These are phyloP conservation scores for Suillus occidentalis DNA, from an alignment of 768 basidiomycete genomes.

Conservation along the genomic window DNA sequence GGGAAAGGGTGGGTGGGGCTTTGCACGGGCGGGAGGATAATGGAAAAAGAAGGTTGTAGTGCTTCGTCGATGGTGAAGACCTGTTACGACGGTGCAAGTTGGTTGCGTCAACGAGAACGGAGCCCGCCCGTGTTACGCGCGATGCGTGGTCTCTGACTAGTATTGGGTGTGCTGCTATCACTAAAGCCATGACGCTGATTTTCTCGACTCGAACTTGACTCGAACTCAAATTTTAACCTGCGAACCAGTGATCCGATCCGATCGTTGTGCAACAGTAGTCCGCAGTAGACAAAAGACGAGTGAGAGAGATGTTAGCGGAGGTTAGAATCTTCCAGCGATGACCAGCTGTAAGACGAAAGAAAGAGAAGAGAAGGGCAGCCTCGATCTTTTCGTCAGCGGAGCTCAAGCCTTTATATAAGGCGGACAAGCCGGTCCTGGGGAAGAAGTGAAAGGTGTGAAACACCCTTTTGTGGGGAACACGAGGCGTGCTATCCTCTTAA, in stretches of 20 bases:
- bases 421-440: conserved; percentile 4
- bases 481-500: conserved; percentile 3
- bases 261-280: not conserved
- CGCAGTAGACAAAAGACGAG: not conserved
- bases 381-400: not conserved
- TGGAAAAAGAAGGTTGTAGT: conserved; percentile 16
- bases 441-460: conserved; percentile 3
- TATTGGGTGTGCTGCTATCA: not conserved
- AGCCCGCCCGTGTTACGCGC: conserved; percentile 7
- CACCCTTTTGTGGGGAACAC: conserved; percentile 6
- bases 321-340: conserved; percentile 4
- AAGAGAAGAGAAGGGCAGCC: conserved; percentile 8
- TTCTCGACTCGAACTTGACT: conserved; percentile 5
- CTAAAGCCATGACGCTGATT: conserved; percentile 5
- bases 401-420: conserved; percentile 8
- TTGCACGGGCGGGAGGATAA: conserved; percentile 28
- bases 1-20: conserved; percentile 38
- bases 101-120: conserved; percentile 4
- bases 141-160: conserved; percentile 8
- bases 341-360: not conserved
- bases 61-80: conserved; percentile 7
- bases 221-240: not conserved
- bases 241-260: not conserved
- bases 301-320: not conserved
- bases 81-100: conserved; percentile 10